A percentile compares a stretch with the other conserved stretches of the same genome.
Conservation (phyloP, 169 alveolate genomes). For the Theileria luwenshuni region DNA sequence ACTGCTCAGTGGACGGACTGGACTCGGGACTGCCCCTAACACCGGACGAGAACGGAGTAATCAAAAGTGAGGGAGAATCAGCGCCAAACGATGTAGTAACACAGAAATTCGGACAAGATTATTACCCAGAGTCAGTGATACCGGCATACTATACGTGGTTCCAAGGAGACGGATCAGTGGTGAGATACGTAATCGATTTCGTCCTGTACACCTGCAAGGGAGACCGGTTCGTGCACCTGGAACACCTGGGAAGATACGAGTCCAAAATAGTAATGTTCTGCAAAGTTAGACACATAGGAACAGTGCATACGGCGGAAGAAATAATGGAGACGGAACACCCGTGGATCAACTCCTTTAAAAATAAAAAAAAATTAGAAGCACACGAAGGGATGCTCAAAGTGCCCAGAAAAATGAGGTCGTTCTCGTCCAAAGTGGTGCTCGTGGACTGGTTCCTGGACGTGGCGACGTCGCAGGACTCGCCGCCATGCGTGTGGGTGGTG, state of each 20-base stretch:
- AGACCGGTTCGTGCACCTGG: slow-evolving; percentile 51
- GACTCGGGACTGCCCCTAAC: slow-evolving; percentile 20
- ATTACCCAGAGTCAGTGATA: slow-evolving; percentile 43
- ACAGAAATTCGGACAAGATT: slow-evolving; percentile 30
- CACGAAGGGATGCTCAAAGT: slow-evolving; percentile 2
- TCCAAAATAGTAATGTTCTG: slow-evolving; percentile 23
- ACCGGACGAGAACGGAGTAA: slow-evolving; percentile 6
- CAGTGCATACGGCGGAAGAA: slow-evolving; percentile 22
- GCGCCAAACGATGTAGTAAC: slow-evolving; percentile 34
- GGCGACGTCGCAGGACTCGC: slow-evolving; percentile 17
- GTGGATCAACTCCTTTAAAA: slow-evolving; percentile 1
- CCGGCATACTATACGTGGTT: slow-evolving; percentile 46
- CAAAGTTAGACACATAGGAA: slow-evolving; percentile 32
- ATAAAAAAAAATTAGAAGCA: not conserved
- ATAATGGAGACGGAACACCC: slow-evolving; percentile 32
- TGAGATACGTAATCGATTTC: slow-evolving; percentile 53
- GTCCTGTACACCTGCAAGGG: slow-evolving; percentile 30
- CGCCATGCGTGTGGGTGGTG: slow-evolving; percentile 35
- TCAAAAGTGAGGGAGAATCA: slow-evolving; percentile 17
- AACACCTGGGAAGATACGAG: slow-evolving; percentile 32
- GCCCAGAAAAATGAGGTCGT: slow-evolving; percentile 18
- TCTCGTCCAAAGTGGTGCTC: slow-evolving; percentile 23
- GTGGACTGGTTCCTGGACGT: slow-evolving; percentile 57
- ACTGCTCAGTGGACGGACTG: slow-evolving; percentile 31
- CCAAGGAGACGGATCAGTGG: slow-evolving; percentile 58